Conservation (phyloP, 2,329 filamentous ascomycete genomes). For the Grosmannia serpens region DNA sequence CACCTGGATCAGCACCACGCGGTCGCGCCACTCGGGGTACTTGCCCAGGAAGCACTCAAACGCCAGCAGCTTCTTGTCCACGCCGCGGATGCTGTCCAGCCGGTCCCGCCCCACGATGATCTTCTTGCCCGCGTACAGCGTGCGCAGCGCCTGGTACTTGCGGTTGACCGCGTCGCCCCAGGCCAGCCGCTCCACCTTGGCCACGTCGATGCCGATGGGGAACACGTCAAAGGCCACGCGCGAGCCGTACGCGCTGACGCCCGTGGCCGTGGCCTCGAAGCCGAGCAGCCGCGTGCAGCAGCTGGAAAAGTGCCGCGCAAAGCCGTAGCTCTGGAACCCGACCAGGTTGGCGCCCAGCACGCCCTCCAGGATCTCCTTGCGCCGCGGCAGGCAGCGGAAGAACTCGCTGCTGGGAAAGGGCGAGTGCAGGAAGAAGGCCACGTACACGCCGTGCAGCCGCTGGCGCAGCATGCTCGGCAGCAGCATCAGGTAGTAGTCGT, state of each 20-base stretch:
- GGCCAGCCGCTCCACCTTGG: slow-evolving; percentile 62
- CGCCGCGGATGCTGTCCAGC: slow-evolving; percentile 84
- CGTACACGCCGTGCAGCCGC: slow-evolving; percentile 77
- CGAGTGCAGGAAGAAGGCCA: slow-evolving; percentile 87
- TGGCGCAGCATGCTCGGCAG: slow-evolving; percentile 83
- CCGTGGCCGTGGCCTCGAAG: slow-evolving; percentile 81
- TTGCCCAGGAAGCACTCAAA: slow-evolving; percentile 86
- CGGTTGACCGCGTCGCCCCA: slow-evolving; percentile 60
- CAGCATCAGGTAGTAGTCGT: slow-evolving; percentile 89
- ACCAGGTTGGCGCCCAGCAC: slow-evolving; percentile 86
- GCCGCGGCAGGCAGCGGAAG: slow-evolving; percentile 72
- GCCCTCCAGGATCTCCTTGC: slow-evolving; percentile 84
- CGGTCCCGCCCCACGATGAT: slow-evolving; percentile 91
- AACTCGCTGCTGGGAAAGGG: slow-evolving; percentile 97
- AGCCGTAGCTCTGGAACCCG: slow-evolving; percentile 91
- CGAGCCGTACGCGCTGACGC: slow-evolving; percentile 74
- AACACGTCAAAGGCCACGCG: slow-evolving; percentile 89
- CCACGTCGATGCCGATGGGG: slow-evolving; percentile 88
- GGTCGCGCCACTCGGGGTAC: slow-evolving; percentile 84
- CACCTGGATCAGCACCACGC: slow-evolving; percentile 89
- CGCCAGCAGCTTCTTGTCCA: slow-evolving; percentile 90
- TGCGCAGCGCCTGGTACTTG: slow-evolving; percentile 60
- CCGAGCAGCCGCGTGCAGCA: slow-evolving; percentile 85
- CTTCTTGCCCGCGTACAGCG: slow-evolving; percentile 79
- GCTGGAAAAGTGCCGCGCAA: slow-evolving; percentile 86